A percentile compares a stretch with the other conserved stretches of the same genome.
Conservation (phyloP, 169 alveolate species). For the Eimeria tenella region DNA sequence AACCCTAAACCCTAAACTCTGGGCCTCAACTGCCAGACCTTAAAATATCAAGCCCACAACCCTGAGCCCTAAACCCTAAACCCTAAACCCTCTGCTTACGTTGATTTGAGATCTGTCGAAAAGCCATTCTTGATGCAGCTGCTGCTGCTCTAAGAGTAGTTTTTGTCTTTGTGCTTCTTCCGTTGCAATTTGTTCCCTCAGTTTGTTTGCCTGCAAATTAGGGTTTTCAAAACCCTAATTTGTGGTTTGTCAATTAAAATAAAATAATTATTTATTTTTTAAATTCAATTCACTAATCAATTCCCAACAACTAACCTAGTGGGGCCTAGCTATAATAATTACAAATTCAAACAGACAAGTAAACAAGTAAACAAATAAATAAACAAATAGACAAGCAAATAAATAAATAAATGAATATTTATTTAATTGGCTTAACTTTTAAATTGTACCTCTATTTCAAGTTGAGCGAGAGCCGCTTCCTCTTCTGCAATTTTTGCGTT, state of each 20-base stretch:
- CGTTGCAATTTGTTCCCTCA: constrained; percentile 19
- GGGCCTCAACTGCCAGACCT: background rate
- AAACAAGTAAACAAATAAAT: background rate
- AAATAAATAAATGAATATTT: background rate
- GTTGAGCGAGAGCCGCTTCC: background rate
- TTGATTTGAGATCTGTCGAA: background rate
- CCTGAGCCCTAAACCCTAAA: background rate
- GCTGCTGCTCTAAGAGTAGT: background rate
- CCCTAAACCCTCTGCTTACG: background rate
- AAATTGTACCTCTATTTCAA: constrained; percentile 14
- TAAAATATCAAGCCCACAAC: background rate
- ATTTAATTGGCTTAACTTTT: background rate
- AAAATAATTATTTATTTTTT: background rate
- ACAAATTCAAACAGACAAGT: background rate
- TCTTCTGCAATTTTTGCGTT: background rate
- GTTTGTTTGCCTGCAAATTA: background rate
- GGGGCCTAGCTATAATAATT: background rate
- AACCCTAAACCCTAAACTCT: background rate
- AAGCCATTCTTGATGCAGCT: constrained; percentile 12
- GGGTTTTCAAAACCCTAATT: background rate
- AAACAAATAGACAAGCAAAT: background rate
- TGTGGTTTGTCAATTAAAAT: no score
- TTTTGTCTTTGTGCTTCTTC: constrained; percentile 32
- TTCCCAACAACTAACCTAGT: background rate
- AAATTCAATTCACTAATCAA: background rate